Base-by-base conservation (phyloP, 371 early-diverging fungal genomes). In the Rhizomucor pusillus region DNA sequence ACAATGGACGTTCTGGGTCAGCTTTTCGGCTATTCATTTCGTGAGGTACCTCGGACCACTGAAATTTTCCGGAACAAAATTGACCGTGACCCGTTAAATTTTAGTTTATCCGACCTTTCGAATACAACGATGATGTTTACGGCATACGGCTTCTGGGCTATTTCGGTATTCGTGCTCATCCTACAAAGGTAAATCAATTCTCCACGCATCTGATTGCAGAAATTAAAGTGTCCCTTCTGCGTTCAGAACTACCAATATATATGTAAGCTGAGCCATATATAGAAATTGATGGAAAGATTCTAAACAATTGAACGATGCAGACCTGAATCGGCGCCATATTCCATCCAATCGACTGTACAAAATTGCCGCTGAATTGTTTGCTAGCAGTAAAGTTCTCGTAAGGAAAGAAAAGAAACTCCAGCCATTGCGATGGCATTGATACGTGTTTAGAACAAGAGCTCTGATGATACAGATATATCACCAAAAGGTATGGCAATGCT, bases 241-340 rank as follows among this genome's bases (percentile, higher is more conserved):
- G 24, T 12, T 54, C 56, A 79, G 64, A 41, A 59, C 1, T 70
- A 67, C 39, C 80, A 81, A 54, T 75, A 62, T 54, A 54, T 80
- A 37, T 85, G 77, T 66, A 66, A 57, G 58, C 43, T 18, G 24
- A 29, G 29, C 5, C 3, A 29, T 3, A 29, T 29, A 29, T 29
- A 7, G 29, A 29, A 29, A 29, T 29, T 29, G 29, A 29, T 29
- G 29, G 29, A 36, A 18, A 50, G 18, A 18, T 23, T n/a, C 46
- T 23, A 36, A 11, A 5, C 22, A 1, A 20, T 49, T 54, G 19
- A 7, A 29, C 14, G 10, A 1, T 13, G 14, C n/a, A 53, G 54
- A 39, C 24, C 12, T 55, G 9, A 55, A 55, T 19, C 37, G 48
- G 7, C 47, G 35, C 18, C 48, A 24, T 11, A 60, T 85, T 20